Evolutionary conservation across 106 monocot genomes (phyloP), one percentile per base, ranked within the genome.

Genomic region (Iris macrosiphon): DNA sequence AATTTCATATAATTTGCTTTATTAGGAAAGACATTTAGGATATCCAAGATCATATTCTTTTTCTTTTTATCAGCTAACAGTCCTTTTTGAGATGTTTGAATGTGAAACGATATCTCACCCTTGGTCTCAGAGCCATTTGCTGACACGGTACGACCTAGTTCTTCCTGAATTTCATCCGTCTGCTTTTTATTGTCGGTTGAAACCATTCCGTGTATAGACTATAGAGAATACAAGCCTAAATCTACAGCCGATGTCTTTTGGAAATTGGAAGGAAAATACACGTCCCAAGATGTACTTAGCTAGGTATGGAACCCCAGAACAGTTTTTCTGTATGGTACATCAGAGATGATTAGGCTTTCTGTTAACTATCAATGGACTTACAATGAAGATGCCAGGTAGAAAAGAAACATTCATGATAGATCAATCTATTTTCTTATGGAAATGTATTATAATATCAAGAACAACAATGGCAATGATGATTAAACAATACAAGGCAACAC

Each of bases 111-210:
- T 15, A 55, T 63, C 33, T 48, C 46, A 26, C 69, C 61, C 35
- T 66, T 74, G 12, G 50, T 47, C 16, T 26, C 24, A 41, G 24
- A 22, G 2, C 25, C 49, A 55, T 62, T 72, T 48, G 34, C 15
- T 43, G 50, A n/a, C 24, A 8, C 25, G 1, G 26, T 49, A 27
- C 61, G 23, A 20, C 34, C 52, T 46, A 3, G 0, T 21, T 65
- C 75, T 68, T 77, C 75, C 45, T 75, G 66, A 57, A 85, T 79
- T 57, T 91, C 81, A 19, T 60, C 20, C 17, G 45, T 46, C 4
- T 7, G 24, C 19, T 78, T 65, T 55, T 52, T 60, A 59, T 75
- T 60, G 40, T 51, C 69, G 32, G 38, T 50, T 33, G 75, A 59
- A 67, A 49, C 55, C 81, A 82, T 91, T 71, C 58, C 21, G 35